These are phyloP conservation scores for Penicillium pulvis DNA, from an alignment of 495 filamentous ascomycete genomes.

Conservation along the genomic window DNA sequence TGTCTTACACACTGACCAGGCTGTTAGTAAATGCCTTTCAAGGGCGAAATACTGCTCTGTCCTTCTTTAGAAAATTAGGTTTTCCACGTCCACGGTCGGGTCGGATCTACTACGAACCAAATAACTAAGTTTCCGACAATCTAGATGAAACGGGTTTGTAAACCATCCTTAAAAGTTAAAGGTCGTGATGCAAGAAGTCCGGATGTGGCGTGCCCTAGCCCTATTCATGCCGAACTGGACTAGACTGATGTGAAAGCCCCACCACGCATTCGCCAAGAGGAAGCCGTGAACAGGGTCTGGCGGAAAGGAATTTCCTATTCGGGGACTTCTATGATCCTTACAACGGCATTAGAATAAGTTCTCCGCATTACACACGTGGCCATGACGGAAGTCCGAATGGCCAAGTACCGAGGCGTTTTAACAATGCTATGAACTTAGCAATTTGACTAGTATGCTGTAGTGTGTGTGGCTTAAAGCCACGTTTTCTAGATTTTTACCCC, in stretches of 20 bases:
- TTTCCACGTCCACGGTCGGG: not conserved
- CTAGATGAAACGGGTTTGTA: not conserved
- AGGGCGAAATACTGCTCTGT: too few relatives aligned
- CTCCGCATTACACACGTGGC: too few relatives aligned
- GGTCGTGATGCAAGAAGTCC: not conserved
- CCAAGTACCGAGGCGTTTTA: too few relatives aligned
- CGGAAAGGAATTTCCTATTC: too few relatives aligned
- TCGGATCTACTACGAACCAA: not conserved
- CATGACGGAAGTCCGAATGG: too few relatives aligned
- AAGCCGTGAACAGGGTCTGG: not conserved
- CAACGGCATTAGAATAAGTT: too few relatives aligned
- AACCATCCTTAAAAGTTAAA: too few relatives aligned
- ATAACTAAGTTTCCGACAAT: not conserved
- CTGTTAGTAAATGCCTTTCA: too few relatives aligned
- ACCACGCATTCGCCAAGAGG: not conserved
- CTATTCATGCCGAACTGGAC: not conserved
- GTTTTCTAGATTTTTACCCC: not conserved
- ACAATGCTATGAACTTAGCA: too few relatives aligned
- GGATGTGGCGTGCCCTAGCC: conserved; percentile 11
- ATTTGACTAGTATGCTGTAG: not conserved
- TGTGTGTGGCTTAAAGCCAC: not conserved
- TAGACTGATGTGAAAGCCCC: not conserved
- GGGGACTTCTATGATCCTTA: too few relatives aligned
- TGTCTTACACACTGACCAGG: too few relatives aligned
- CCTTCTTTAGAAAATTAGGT: not conserved